phyloP scores from a whole-genome alignment of 805 yeast genomes.

The Cyberlindnera misumaiensis region DNA sequence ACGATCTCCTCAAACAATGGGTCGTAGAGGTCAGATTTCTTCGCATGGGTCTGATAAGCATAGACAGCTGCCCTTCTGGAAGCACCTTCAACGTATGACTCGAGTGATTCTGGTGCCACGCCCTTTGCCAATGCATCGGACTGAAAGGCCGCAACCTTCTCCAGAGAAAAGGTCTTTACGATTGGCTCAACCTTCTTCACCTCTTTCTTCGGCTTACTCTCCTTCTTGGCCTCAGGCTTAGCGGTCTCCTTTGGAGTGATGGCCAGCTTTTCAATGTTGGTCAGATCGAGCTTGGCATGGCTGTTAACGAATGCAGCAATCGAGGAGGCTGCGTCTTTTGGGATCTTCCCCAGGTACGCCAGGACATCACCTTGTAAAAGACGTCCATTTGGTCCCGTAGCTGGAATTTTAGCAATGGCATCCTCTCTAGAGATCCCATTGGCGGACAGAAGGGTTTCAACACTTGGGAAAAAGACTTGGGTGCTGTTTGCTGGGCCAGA shows the following conservation, averaged over 20 bases:
- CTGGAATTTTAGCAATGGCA: slow-evolving; percentile 64
- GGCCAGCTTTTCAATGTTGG: slow-evolving; percentile 44
- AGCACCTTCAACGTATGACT: slow-evolving; percentile 36
- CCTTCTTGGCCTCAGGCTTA: slow-evolving; percentile 7
- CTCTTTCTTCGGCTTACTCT: slow-evolving; percentile 8
- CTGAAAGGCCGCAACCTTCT: slow-evolving; percentile 22
- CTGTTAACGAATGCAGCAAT: slow-evolving; percentile 51
- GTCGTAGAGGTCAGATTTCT: slow-evolving; percentile 45
- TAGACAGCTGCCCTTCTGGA: slow-evolving; percentile 38
- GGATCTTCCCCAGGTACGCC: slow-evolving; percentile 70
- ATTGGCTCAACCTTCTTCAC: slow-evolving; percentile 28
- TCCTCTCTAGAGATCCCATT: slow-evolving; percentile 61
- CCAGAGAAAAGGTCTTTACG: slow-evolving; percentile 25
- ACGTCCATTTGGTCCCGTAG: slow-evolving; percentile 88
- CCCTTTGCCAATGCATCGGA: slow-evolving; percentile 25
- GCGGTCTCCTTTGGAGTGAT: slow-evolving; percentile 21
- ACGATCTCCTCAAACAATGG: slow-evolving; percentile 53
- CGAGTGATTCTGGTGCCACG: slow-evolving; percentile 13
- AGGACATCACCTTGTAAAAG: slow-evolving; percentile 86
- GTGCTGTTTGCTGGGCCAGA: slow-evolving; percentile 48
- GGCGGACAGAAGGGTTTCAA: slow-evolving; percentile 52
- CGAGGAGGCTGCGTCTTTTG: slow-evolving; percentile 43
- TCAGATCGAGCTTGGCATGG: slow-evolving; percentile 61
- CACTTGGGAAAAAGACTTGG: slow-evolving; percentile 77
- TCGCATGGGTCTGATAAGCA: slow-evolving; percentile 33